Conservation (phyloP, 2,329 filamentous ascomycete genomes). For the Davidsoniella neocaledoniae region DNA sequence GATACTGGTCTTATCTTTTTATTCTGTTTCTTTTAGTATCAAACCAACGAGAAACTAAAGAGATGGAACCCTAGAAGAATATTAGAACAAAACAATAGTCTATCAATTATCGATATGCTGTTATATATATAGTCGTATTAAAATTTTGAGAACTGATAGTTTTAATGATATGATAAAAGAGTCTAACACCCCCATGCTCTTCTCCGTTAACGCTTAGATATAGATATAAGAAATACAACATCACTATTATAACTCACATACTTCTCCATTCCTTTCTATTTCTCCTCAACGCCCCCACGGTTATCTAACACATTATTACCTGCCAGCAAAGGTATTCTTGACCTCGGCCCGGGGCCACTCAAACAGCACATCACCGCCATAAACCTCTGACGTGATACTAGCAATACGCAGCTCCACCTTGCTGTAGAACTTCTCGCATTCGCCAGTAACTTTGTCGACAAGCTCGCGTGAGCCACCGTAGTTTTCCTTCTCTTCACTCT, state of each 20-base stretch:
- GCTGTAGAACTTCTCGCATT: conserved; percentile 46
- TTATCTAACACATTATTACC: not conserved
- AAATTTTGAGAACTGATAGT: too few species aligned
- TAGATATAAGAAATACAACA: not conserved
- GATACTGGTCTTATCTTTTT: too few species aligned
- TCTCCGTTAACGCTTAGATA: too few species aligned
- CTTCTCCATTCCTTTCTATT: not conserved
- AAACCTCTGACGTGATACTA: conserved; percentile 43
- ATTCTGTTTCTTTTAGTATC: too few species aligned
- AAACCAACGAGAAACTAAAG: too few species aligned
- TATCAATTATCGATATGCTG: not conserved
- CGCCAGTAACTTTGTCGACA: conserved; percentile 38
- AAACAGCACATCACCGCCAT: conserved; percentile 46
- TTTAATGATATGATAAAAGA: too few species aligned
- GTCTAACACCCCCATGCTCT: too few species aligned
- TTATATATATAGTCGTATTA: not conserved
- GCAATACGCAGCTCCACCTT: conserved; percentile 45
- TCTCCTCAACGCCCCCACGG: not conserved
- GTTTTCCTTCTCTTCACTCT: conserved; percentile 73
- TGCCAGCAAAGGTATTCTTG: conserved; percentile 35
- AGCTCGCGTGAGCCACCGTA: conserved; percentile 43
- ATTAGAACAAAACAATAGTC: too few species aligned
- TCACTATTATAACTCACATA: not conserved
- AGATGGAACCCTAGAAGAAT: too few species aligned
- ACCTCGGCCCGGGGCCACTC: conserved; percentile 51